A percentile compares a stretch with the other conserved stretches of the same genome.
phyloP scores from a whole-genome alignment of 2,329 filamentous ascomycete genomes.

The Cryphonectria parasitica region DNA sequence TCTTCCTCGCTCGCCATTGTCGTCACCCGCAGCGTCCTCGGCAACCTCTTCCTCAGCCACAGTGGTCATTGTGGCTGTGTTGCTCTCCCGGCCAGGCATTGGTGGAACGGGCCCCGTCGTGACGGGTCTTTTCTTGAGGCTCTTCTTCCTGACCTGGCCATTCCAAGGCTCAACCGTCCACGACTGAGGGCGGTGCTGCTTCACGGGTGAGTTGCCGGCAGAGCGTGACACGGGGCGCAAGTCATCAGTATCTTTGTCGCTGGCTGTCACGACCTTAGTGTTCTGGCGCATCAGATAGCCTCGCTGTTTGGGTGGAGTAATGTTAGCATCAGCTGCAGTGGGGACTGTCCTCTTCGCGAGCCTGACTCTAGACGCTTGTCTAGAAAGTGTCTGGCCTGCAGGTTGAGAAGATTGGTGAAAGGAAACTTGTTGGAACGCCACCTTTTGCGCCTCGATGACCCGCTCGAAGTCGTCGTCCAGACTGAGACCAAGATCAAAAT shows the following conservation, averaged over 20 bases:
- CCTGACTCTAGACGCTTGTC: conserved; percentile 51
- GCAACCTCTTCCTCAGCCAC: conserved; percentile 70
- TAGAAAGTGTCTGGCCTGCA: conserved; percentile 33
- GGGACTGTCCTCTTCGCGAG: conserved; percentile 26
- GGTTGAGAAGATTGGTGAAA: conserved; percentile 23
- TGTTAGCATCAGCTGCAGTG: conserved; percentile 57
- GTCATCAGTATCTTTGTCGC: conserved; percentile 69
- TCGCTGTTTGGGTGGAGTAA: conserved; percentile 72
- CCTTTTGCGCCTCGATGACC: conserved; percentile 96
- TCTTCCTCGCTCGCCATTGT: conserved; percentile 84
- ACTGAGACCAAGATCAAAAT: conserved; percentile 82
- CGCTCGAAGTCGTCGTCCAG: conserved; percentile 92
- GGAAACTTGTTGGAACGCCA: conserved; percentile 57
- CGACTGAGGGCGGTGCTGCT: conserved; percentile 81
- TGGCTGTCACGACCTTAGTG: conserved; percentile 95
- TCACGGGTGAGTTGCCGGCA: conserved; percentile 69
- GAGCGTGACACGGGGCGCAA: conserved; percentile 57
- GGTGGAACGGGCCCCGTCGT: conserved; percentile 73
- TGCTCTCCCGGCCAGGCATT: conserved; percentile 85
- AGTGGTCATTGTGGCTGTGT: conserved; percentile 66
- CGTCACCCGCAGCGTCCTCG: conserved; percentile 64
- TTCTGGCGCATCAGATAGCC: conserved; percentile 99
- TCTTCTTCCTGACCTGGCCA: conserved; percentile 70
- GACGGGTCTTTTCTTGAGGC: conserved; percentile 61
- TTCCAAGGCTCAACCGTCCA: conserved; percentile 99